A percentile compares a stretch with the other conserved stretches of the same genome.
Conservation (phyloP, 2,329 filamentous ascomycete genomes). For the Diaporthe eres region DNA sequence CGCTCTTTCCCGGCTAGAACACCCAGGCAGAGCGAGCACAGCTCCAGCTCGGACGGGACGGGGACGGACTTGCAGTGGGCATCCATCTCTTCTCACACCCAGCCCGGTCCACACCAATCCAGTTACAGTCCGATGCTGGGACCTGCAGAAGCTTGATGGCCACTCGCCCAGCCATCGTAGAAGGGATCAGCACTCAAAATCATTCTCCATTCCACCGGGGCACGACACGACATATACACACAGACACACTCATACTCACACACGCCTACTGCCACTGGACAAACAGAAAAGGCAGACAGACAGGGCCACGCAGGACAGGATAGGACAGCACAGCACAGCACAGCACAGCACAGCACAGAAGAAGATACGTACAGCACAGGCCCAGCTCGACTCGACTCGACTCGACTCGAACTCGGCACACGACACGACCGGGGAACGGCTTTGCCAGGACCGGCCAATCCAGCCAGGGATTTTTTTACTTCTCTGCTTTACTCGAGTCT, state of each 20-base stretch:
- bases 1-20: not conserved
- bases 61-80: not conserved
- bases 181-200: slow-evolving; percentile 26
- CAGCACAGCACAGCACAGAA: not conserved
- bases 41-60: not conserved
- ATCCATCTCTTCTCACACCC: not conserved
- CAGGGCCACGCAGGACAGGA: not conserved
- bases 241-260: not conserved
- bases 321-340: not conserved
- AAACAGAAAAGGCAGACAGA: not conserved
- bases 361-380: not conserved
- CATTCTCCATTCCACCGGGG: slow-evolving; percentile 10
- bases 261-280: not conserved
- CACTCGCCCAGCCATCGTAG: slow-evolving; percentile 8
- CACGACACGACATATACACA: not conserved
- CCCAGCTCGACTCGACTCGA: not conserved
- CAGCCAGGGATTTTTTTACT: slow-evolving; percentile 19
- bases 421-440: slow-evolving; percentile 22
- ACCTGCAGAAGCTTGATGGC: slow-evolving; percentile 34
- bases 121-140: slow-evolving; percentile 18
- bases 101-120: slow-evolving; percentile 9
- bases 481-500: not conserved
- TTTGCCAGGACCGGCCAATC: slow-evolving; percentile 21
- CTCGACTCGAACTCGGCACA: slow-evolving; percentile 4
- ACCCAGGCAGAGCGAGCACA: not conserved